Evolutionary conservation across 2,329 filamentous ascomycete species (phyloP).

Genomic region (Pseudocercospora pini-densiflorae): DNA sequence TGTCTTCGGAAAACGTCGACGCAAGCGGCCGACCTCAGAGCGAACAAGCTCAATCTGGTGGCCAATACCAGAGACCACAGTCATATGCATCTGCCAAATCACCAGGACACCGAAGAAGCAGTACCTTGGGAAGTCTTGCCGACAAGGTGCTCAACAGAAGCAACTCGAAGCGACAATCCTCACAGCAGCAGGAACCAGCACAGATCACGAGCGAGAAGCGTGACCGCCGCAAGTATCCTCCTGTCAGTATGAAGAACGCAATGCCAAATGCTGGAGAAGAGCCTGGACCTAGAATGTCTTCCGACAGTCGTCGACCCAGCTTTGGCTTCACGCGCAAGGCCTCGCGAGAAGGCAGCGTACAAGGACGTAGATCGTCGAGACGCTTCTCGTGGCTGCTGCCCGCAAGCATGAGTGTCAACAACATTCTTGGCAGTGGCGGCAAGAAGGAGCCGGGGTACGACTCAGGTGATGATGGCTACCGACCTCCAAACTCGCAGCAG

Average conservation of each 20-base stretch:
- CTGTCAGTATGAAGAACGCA: constrained; percentile 83
- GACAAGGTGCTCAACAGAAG: constrained; percentile 83
- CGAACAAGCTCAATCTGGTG: constrained; percentile 52
- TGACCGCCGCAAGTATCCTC: constrained; percentile 73
- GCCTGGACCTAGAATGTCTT: constrained; percentile 54
- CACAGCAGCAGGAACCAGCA: constrained; percentile 47
- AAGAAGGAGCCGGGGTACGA: constrained; percentile 42
- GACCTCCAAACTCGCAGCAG: constrained; percentile 30
- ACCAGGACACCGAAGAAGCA: constrained; percentile 69
- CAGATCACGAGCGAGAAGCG: constrained; percentile 61
- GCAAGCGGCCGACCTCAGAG: constrained; percentile 61
- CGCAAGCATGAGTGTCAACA: constrained; percentile 52
- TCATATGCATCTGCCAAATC: constrained; percentile 67
- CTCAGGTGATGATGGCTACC: constrained; percentile 37
- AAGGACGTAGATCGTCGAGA: constrained; percentile 46
- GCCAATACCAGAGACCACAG: constrained; percentile 54
- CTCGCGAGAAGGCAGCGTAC: constrained; percentile 40
- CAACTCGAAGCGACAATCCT: constrained; percentile 39
- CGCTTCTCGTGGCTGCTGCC: constrained; percentile 58
- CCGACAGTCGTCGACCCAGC: constrained; percentile 53
- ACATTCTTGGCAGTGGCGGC: constrained; percentile 41
- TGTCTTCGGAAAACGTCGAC: constrained; percentile 58
- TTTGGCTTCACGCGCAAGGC: constrained; percentile 56
- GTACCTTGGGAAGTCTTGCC: constrained; percentile 63
- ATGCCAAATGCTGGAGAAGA: constrained; percentile 60